Percentiles rank a stretch among this genome's conserved stretches.
Evolutionary conservation across 2,329 filamentous ascomycete species (phyloP).

Genomic region (Xylariaceae sp.): DNA sequence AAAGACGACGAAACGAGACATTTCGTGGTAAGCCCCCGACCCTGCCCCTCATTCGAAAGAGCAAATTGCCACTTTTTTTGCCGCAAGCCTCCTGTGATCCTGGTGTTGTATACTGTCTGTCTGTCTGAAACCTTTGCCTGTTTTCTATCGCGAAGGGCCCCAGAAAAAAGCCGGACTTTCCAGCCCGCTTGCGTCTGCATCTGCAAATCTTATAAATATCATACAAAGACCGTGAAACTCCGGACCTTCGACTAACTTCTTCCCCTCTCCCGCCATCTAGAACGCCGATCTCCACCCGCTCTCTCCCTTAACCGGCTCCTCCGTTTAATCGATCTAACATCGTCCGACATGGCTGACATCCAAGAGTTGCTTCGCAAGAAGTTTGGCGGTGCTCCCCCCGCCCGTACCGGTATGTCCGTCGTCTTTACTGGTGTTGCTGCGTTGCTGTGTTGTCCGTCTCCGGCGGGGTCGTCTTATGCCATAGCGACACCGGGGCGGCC

Average conservation of each 20-base stretch:
- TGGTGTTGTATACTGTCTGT: too few relatives aligned
- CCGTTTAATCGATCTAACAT: slow-evolving; percentile 8
- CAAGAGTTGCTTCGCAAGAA: slow-evolving; percentile 40
- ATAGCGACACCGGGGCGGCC: slow-evolving; percentile 12
- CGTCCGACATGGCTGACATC: slow-evolving; percentile 35
- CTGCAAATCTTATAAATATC: too few relatives aligned
- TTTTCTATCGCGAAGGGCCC: too few relatives aligned
- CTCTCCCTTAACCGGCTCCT: slow-evolving; percentile 5
- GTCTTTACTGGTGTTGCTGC: too few relatives aligned
- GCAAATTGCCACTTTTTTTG: too few relatives aligned
- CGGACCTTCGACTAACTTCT: slow-evolving; percentile 1
- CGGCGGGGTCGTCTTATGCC: not conserved
- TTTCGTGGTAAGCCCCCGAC: slow-evolving; percentile 8
- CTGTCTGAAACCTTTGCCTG: too few relatives aligned
- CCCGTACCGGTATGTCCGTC: slow-evolving; percentile 32
- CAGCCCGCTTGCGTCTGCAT: too few relatives aligned
- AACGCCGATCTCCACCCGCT: slow-evolving; percentile 13
- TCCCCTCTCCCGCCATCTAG: slow-evolving; percentile 18
- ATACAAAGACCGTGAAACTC: not conserved
- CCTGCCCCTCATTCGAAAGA: too few relatives aligned
- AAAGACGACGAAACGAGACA: slow-evolving; percentile 3
- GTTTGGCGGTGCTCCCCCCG: slow-evolving; percentile 32
- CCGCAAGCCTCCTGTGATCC: too few relatives aligned
- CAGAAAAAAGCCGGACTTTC: too few relatives aligned
- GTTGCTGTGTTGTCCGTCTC: not conserved